A percentile compares a stretch with the other conserved stretches of the same genome.
phyloP scores from a whole-genome alignment of 2,329 filamentous ascomycete species.

The Fusarium sp. region DNA sequence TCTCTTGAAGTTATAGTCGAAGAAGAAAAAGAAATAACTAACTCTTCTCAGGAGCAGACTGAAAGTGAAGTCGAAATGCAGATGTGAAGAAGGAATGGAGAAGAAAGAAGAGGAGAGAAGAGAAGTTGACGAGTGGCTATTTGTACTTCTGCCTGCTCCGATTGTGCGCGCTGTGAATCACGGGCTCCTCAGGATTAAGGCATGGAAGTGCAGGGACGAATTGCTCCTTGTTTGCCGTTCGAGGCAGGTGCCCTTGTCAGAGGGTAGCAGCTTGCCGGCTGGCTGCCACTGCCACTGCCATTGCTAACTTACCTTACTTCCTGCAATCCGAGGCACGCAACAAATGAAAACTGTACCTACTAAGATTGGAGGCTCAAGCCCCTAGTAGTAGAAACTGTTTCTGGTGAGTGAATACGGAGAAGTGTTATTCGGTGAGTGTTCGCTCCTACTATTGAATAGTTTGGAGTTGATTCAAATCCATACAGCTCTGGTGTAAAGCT shows the following conservation, averaged over 20 bases:
- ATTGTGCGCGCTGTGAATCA: slow-evolving; percentile 11
- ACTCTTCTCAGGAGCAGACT: background rate
- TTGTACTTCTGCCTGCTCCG: slow-evolving; percentile 9
- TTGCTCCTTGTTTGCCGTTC: background rate
- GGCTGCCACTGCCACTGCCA: slow-evolving; percentile 5
- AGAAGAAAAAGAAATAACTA: background rate
- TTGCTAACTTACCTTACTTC: background rate
- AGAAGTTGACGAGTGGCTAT: background rate
- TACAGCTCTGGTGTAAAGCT: background rate
- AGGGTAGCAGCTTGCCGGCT: slow-evolving; percentile 4
- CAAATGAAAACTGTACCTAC: background rate
- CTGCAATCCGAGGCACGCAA: background rate
- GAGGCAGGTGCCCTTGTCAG: slow-evolving; percentile 13
- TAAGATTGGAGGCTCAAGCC: background rate
- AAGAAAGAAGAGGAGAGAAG: background rate
- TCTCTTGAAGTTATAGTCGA: slow-evolving; percentile 14
- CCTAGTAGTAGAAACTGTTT: background rate
- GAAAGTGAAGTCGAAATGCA: background rate
- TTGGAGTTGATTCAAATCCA: background rate
- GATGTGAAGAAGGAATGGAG: slow-evolving; percentile 2
- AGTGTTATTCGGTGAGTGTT: background rate
- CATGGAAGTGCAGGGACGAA: background rate
- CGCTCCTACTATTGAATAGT: background rate
- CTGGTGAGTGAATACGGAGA: background rate
- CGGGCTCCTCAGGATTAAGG: background rate